phyloP scores from a whole-genome alignment of 805 yeast species.

The Spencermartinsiella europaea region DNA sequence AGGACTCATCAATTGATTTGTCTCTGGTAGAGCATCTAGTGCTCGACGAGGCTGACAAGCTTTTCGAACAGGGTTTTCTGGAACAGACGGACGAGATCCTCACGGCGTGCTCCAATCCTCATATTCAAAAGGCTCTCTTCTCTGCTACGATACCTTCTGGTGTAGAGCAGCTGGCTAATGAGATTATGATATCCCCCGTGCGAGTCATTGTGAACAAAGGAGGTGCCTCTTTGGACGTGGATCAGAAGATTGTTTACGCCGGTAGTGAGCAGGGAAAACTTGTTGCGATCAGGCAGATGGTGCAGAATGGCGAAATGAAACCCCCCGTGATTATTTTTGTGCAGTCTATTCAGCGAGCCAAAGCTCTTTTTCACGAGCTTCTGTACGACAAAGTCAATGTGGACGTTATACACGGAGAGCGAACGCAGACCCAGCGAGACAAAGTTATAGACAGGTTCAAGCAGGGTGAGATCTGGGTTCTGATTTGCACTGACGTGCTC shows the following conservation, averaged over 20 bases:
- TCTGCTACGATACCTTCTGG: slow-evolving; percentile 95
- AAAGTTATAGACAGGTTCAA: slow-evolving; percentile 78
- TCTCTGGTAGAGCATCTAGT: slow-evolving; percentile 66
- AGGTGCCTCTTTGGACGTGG: slow-evolving; percentile 80
- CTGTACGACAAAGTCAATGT: slow-evolving; percentile 88
- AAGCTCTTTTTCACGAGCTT: slow-evolving; percentile 89
- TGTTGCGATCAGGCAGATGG: slow-evolving; percentile 83
- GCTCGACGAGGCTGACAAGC: slow-evolving; percentile 93
- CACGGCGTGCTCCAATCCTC: slow-evolving; percentile 41
- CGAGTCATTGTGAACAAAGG: slow-evolving; percentile 91
- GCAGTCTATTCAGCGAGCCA: slow-evolving; percentile 89
- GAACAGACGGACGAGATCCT: slow-evolving; percentile 87
- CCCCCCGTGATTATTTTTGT: slow-evolving; percentile 92
- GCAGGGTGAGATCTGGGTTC: slow-evolving; percentile 90
- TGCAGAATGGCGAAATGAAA: slow-evolving; percentile 68
- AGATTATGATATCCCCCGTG: slow-evolving; percentile 80
- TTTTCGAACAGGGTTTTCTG: slow-evolving; percentile 78
- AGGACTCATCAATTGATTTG: slow-evolving; percentile 55
- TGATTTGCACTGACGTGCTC: slow-evolving; percentile 92
- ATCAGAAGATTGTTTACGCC: slow-evolving; percentile 76
- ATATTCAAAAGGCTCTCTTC: slow-evolving; percentile 69
- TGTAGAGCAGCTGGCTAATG: slow-evolving; percentile 80
- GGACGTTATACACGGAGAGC: slow-evolving; percentile 93
- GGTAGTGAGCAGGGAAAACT: slow-evolving; percentile 96
- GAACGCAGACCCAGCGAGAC: slow-evolving; percentile 83